Evolutionary conservation across 2,329 filamentous ascomycete genomes (phyloP), one percentile per base, ranked within the genome.

Genomic region (Penicillium sp.): DNA sequence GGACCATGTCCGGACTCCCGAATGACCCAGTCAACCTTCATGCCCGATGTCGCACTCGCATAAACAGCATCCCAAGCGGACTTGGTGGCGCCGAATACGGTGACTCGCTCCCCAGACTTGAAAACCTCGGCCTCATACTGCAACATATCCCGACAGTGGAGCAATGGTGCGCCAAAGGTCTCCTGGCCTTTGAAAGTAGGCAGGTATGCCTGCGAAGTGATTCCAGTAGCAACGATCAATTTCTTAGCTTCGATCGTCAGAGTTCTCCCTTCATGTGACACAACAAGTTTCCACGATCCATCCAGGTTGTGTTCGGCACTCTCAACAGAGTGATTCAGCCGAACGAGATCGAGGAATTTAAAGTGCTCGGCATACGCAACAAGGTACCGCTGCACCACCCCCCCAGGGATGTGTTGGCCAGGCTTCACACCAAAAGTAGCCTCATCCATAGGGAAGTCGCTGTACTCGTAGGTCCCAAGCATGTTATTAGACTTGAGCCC

Each of bases 401-500:
- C 59, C 0, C 83, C 86, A 0, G 85, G 81, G 47, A 89, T 82
- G 67, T 88, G 85, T 49, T 86, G 68, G 15, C 81, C 82, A 6
- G 69, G 63, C 49, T 78, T 66, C 22, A 79, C 70, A 0, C 74
- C 76, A 61, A 82, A 86, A 0, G 73, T 78, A 20, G 79, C 79
- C 7, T 75, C 71, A 55, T 81, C 77, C 85, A 92, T 88, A 18
- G 88, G 87, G 56, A 89, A 90, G 63, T 90, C 89, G 0, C 85
- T 84, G 64, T 83, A 91, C 69, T 92, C 87, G 62, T 87, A 90
- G 0, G 84, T 88, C 2, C 89, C 88, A 11, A 87, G 70, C 68
- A 90, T 81, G 65, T 92, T 92, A 72, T 93, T 92, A 51, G 83
- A 86, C 64, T 85, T 88, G 47, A 93, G 79, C 1, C 84, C 85